Conservation (phyloP, 2,329 filamentous ascomycete genomes). For the Trichoderma breve region DNA sequence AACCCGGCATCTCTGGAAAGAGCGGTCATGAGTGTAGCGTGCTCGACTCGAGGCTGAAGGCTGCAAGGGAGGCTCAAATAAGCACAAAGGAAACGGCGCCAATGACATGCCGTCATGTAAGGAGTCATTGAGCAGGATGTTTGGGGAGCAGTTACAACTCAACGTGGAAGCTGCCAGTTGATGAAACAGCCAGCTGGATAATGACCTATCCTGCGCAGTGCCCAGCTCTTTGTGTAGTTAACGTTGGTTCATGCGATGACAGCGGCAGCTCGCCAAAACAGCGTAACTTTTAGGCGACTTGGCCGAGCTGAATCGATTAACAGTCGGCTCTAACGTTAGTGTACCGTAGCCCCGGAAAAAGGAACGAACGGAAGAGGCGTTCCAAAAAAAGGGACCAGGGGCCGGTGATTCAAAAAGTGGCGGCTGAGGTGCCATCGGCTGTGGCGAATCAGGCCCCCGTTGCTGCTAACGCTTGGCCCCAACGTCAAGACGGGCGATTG, state of each 20-base stretch:
- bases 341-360: conserved; percentile 1
- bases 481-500: background rate
- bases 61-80: background rate
- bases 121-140: background rate
- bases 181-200: background rate
- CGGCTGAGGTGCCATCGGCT: conserved; percentile 7
- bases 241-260: background rate
- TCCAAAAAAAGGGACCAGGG: background rate
- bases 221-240: background rate
- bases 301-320: background rate
- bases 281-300: background rate
- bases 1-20: background rate
- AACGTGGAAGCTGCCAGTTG: background rate
- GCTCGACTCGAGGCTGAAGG: background rate
- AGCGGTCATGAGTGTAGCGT: background rate
- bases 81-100: background rate
- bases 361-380: background rate
- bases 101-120: background rate
- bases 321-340: background rate
- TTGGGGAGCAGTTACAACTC: background rate
- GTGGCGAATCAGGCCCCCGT: conserved; percentile 1
- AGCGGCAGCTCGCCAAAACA: background rate
- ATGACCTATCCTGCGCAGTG: background rate
- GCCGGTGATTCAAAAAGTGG: conserved; percentile 1
- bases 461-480: background rate